Percentiles rank a stretch among this genome's conserved stretches.
These are phyloP conservation scores for Fusarium caatingaense DNA, from an alignment of 2,329 filamentous ascomycete species.

Conservation along the genomic window DNA sequence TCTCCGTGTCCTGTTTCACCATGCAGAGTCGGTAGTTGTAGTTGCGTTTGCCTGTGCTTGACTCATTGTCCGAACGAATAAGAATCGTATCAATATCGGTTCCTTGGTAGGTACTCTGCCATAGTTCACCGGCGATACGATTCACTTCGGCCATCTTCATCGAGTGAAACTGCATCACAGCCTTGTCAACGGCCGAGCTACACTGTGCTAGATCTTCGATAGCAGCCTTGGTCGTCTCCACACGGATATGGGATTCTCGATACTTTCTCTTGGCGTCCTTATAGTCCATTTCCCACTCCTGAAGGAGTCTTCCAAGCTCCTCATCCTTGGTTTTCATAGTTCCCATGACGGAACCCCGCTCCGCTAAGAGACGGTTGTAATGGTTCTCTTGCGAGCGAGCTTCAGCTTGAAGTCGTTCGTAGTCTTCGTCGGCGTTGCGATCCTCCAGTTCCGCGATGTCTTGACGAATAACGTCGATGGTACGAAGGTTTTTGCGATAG, in stretches of 20 bases:
- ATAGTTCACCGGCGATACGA: slow-evolving; percentile 92
- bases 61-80: slow-evolving; percentile 91
- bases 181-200: slow-evolving; percentile 86
- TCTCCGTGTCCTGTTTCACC: slow-evolving; percentile 96
- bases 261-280: slow-evolving; percentile 83
- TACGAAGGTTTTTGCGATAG: slow-evolving; percentile 79
- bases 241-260: slow-evolving; percentile 87
- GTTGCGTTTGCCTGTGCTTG: slow-evolving; percentile 75
- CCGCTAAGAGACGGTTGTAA: slow-evolving; percentile 76
- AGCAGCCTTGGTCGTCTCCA: slow-evolving; percentile 91
- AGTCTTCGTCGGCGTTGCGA: slow-evolving; percentile 85
- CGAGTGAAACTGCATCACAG: slow-evolving; percentile 96
- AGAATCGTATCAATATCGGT: slow-evolving; percentile 97
- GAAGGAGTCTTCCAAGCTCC: slow-evolving; percentile 76
- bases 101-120: slow-evolving; percentile 95
- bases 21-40: slow-evolving; percentile 99
- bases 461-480: slow-evolving; percentile 72
- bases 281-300: slow-evolving; percentile 89
- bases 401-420: slow-evolving; percentile 77
- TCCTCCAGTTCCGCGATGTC: slow-evolving; percentile 81
- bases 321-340: slow-evolving; percentile 86
- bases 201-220: slow-evolving; percentile 91
- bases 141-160: slow-evolving; percentile 99
- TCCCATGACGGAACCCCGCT: slow-evolving; percentile 80
- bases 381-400: slow-evolving; percentile 74